These are phyloP conservation scores for Excoecaria agallocha DNA, from an alignment of 345 rosid genomes.

Conservation along the genomic window DNA sequence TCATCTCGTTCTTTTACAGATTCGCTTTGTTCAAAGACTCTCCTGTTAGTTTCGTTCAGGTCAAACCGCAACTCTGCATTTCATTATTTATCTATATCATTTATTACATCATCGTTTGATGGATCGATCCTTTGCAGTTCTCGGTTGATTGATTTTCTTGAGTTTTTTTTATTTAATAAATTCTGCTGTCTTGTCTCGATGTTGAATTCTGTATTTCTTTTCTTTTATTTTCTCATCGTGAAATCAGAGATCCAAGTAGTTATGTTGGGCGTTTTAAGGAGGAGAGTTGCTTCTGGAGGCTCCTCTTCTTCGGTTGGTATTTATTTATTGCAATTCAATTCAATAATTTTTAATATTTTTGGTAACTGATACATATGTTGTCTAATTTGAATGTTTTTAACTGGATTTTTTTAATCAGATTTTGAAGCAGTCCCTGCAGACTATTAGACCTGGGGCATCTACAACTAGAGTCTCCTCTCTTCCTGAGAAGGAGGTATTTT, in stretches of 20 bases:
- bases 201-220: not conserved
- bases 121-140: not conserved
- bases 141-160: not conserved
- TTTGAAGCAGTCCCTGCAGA: conserved; percentile 38
- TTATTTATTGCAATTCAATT: not conserved
- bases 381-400: not conserved
- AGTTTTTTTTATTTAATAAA: not conserved
- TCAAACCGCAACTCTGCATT: not conserved
- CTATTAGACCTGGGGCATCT: conserved; percentile 38
- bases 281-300: conserved; percentile 19
- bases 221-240: not conserved
- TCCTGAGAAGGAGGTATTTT: conserved; percentile 44
- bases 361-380: no score
- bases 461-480: conserved; percentile 38
- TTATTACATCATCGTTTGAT: not conserved
- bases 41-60: not conserved
- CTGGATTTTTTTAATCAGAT: conserved; percentile 29
- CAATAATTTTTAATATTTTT: no score
- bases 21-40: not conserved
- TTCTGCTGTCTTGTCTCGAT: not conserved
- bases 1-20: not conserved
- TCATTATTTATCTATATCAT: not conserved
- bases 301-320: conserved; percentile 19
- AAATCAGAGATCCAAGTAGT: conserved; percentile 7
- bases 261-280: conserved; percentile 19